phyloP scores from a whole-genome alignment of 441 rosid species.

The Populus tomentosa region DNA sequence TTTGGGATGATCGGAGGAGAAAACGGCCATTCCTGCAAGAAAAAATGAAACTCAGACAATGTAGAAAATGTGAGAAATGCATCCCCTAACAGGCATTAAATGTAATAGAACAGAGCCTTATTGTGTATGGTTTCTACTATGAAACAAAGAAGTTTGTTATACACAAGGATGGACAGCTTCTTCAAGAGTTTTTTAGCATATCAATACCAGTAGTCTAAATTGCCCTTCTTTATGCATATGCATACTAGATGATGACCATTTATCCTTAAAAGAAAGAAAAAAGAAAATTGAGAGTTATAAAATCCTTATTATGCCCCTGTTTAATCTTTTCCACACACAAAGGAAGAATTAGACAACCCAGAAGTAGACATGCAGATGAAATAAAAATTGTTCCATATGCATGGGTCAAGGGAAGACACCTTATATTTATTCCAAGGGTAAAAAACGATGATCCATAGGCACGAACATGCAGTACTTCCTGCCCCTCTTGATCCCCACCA shows the following conservation, averaged over 20 bases:
- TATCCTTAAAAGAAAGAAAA: too few relatives aligned
- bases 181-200: too few relatives aligned
- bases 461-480: slow-evolving; percentile 72
- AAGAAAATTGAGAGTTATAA: too few relatives aligned
- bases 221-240: too few relatives aligned
- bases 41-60: slow-evolving; percentile 13
- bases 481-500: slow-evolving; percentile 45
- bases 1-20: slow-evolving; percentile 70
- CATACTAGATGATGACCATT: too few relatives aligned
- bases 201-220: too few relatives aligned
- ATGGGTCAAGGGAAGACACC: slow-evolving; percentile 29
- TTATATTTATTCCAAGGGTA: slow-evolving; percentile 85
- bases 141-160: background rate
- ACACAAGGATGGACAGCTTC: background rate
- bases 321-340: background rate
- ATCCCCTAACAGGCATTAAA: background rate
- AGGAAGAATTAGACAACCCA: background rate
- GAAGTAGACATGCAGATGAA: background rate
- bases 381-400: background rate
- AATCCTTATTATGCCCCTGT: too few relatives aligned
- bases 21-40: slow-evolving; percentile 86
- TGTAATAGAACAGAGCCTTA: background rate
- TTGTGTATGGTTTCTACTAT: background rate
- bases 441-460: slow-evolving; percentile 91
- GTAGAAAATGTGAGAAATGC: background rate